Percentiles rank a stretch among this genome's conserved stretches.
Evolutionary conservation across 2,329 filamentous ascomycete species (phyloP).

Genomic region (Fusarium sublunatum): DNA sequence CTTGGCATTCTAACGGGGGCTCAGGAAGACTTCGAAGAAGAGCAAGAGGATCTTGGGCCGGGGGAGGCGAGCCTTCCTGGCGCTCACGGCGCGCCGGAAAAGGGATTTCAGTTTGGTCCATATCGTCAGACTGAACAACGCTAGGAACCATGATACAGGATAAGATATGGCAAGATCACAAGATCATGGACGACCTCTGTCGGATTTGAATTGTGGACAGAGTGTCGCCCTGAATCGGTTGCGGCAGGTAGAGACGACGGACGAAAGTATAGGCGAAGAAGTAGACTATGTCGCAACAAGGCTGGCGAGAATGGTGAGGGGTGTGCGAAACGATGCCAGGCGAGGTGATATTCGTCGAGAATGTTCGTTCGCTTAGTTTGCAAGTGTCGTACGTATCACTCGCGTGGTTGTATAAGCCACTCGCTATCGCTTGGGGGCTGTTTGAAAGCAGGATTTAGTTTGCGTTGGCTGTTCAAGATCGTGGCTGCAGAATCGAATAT

Average conservation of each 20-base stretch:
- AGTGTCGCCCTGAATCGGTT: conserved; percentile 42
- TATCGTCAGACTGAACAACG: conserved; percentile 49
- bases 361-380: conserved; percentile 37
- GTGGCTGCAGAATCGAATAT: conserved; percentile 20
- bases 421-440: conserved; percentile 23
- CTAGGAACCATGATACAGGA: conserved; percentile 49
- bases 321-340: conserved; percentile 26
- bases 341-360: conserved; percentile 31
- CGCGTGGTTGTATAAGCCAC: conserved; percentile 33
- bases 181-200: conserved; percentile 48
- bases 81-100: conserved; percentile 41
- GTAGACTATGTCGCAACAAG: conserved; percentile 18
- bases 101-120: conserved; percentile 43
- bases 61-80: conserved; percentile 48
- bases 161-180: conserved; percentile 26
- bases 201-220: conserved; percentile 38
- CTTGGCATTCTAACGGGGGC: conserved; percentile 58
- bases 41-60: conserved; percentile 59
- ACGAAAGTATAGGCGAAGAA: conserved; percentile 9
- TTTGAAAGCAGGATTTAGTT: conserved; percentile 15
- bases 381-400: conserved; percentile 38
- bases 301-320: conserved; percentile 28
- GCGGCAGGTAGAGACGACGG: conserved; percentile 19
- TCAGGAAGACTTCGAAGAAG: conserved; percentile 62
- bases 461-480: conserved; percentile 22